Percentiles rank a stretch among this genome's conserved stretches.
Conservation (phyloP, 2,329 filamentous ascomycete genomes). For the Drechslerella dactyloides region DNA sequence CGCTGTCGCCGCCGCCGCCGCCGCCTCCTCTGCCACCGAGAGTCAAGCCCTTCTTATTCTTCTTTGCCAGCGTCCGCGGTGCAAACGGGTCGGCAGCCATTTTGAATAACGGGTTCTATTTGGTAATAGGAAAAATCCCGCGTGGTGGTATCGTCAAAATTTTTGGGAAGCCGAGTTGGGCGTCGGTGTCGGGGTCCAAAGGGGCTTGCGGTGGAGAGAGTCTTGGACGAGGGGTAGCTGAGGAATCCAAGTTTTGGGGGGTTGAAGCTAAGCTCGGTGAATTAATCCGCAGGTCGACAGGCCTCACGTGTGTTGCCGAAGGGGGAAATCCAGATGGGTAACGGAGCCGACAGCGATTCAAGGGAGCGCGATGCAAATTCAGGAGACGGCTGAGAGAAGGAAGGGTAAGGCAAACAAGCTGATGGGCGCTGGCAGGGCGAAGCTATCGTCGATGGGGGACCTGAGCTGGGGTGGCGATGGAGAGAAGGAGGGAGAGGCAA, state of each 20-base stretch:
- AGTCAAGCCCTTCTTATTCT: constrained; percentile 96
- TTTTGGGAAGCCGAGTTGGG: not conserved
- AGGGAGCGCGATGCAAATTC: constrained; percentile 15
- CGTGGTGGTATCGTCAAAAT: constrained; percentile 16
- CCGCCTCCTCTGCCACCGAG: constrained; percentile 77
- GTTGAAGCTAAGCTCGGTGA: constrained; percentile 49
- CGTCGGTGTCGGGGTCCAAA: constrained; percentile 12
- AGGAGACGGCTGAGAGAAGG: constrained; percentile 31
- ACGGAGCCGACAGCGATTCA: constrained; percentile 27
- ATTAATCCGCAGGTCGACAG: constrained; percentile 22
- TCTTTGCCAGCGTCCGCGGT: constrained; percentile 83
- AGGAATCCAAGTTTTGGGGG: constrained; percentile 47
- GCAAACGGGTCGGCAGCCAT: constrained; percentile 50
- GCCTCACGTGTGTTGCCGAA: constrained; percentile 50
- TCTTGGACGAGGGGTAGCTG: constrained; percentile 45
- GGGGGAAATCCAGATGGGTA: constrained; percentile 26
- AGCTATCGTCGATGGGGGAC: constrained; percentile 18
- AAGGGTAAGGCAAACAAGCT: constrained; percentile 17
- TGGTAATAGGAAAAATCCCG: constrained; percentile 8
- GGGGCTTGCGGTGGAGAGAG: constrained; percentile 7
- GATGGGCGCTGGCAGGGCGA: not conserved
- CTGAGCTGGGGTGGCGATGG: constrained; percentile 1
- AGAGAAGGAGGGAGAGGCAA: constrained; percentile 2
- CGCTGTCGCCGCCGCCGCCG: constrained; percentile 63
- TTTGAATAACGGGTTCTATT: constrained; percentile 9